Percentiles rank a stretch among this genome's conserved stretches.
Evolutionary conservation across 495 filamentous ascomycete genomes (phyloP).

Genomic region (Penicillium paxilli): DNA sequence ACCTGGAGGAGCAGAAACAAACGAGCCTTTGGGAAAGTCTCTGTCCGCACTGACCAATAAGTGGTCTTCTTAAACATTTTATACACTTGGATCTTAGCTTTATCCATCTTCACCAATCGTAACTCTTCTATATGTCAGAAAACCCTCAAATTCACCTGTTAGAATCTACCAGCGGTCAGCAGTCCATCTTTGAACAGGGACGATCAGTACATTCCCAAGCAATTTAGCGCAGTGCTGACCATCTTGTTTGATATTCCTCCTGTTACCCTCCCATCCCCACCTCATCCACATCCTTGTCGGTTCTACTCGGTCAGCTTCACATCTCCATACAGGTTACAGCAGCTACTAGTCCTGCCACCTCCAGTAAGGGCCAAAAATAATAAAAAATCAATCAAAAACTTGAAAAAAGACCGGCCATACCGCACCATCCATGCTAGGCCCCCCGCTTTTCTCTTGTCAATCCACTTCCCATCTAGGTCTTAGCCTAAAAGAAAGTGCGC

Average conservation of each 20-base stretch:
- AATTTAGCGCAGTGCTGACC: background rate
- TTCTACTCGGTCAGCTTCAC: background rate
- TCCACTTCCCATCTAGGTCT: background rate
- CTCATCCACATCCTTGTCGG: background rate
- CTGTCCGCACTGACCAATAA: background rate
- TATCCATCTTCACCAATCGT: background rate
- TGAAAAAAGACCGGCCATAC: no score
- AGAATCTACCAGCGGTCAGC: background rate
- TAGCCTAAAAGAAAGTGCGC: background rate
- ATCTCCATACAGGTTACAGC: background rate
- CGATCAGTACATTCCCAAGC: background rate
- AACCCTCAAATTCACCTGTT: background rate
- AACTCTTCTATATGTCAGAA: background rate
- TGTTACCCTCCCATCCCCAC: background rate
- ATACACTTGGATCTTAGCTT: no score
- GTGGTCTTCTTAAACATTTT: background rate
- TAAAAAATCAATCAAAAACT: no score
- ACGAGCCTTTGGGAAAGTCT: no score
- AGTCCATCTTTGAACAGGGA: background rate
- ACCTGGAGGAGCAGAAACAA: background rate
- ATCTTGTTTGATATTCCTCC: background rate
- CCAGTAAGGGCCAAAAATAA: conserved; percentile 2
- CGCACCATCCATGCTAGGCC: background rate
- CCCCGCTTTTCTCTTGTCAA: conserved; percentile 1
- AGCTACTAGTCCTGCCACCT: background rate